Evolutionary conservation across 768 basidiomycete genomes (phyloP).

Genomic region (Auricularia sp.): DNA sequence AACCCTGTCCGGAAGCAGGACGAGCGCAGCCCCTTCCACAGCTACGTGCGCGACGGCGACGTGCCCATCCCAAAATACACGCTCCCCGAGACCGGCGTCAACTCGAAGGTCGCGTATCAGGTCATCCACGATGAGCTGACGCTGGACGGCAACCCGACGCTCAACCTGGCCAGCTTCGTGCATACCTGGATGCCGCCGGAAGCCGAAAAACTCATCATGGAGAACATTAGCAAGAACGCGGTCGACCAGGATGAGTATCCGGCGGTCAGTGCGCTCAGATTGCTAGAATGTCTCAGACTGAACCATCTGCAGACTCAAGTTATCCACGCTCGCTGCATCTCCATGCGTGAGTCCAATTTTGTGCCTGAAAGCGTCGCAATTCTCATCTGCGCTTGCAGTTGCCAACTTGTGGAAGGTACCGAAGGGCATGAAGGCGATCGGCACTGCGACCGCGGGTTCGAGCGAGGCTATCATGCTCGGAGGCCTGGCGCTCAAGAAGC

Average conservation of each 20-base stretch:
- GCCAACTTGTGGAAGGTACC: slow-evolving; percentile 63
- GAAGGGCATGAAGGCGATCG: slow-evolving; percentile 41
- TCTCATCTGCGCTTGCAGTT: slow-evolving; percentile 32
- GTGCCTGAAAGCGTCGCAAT: neutral
- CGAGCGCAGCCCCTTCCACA: slow-evolving; percentile 25
- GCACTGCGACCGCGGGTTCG: slow-evolving; percentile 61
- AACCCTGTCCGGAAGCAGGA: slow-evolving; percentile 27
- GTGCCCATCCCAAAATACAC: slow-evolving; percentile 59
- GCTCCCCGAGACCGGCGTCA: slow-evolving; percentile 26
- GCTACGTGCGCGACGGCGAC: slow-evolving; percentile 53
- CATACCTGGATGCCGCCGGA: slow-evolving; percentile 52
- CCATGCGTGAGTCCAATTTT: slow-evolving; percentile 1
- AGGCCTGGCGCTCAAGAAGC: slow-evolving; percentile 60
- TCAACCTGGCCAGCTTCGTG: slow-evolving; percentile 55
- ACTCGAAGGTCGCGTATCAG: slow-evolving; percentile 33
- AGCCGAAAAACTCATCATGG: slow-evolving; percentile 46
- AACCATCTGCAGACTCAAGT: slow-evolving; percentile 19
- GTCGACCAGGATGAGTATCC: slow-evolving; percentile 67
- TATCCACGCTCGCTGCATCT: slow-evolving; percentile 32
- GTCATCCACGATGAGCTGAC: slow-evolving; percentile 55
- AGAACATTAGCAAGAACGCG: slow-evolving; percentile 58
- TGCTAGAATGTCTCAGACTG: slow-evolving; percentile 2
- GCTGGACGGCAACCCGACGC: slow-evolving; percentile 43
- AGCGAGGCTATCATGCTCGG: slow-evolving; percentile 67
- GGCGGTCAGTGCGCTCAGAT: slow-evolving; percentile 30